Base-by-base conservation (phyloP, 495 filamentous ascomycete species). In the Trichocladium antarcticum region DNA sequence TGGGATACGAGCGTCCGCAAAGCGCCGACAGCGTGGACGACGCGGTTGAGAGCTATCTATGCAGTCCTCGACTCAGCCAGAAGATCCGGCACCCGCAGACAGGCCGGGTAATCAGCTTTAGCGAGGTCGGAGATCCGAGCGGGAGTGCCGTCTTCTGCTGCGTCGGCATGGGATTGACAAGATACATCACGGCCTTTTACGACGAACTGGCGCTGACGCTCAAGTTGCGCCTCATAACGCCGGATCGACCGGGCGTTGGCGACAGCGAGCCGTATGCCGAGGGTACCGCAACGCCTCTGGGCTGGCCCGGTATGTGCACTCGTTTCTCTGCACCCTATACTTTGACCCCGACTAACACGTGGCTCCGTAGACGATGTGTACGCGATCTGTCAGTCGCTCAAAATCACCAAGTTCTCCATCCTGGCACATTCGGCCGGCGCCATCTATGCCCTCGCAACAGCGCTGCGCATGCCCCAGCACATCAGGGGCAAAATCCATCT, bases 341-440 rank as follows among this genome's bases (percentile, higher is more conserved):
- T 3, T 10, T 34, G 0, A 6, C 9, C 22, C 5, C 12, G 16
- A 32, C 50, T 57, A 49, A 57, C 49, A 47, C 54, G 49, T 40
- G 10, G 0, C 31, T 41, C 27, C 47, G 7, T 51, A 86, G 92
- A 99, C 68, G 92, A 99, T 66, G 88, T 99, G 44, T 82, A 89
- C 16, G 86, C 88, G 45, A 94, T 97, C 27, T 99, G 92, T 68
- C 87, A 95, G 57, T 70, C 84, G 31, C 75, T 97, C 42, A 88
- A 87, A 57, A 92, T 99, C 51, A 92, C 82, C 17, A 95, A 95
- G 53, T 97, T 99, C 65, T 96, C 89, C 14, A 87, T 99, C 28
- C 75, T 99, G 6, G 92, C 93, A n/a, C 92, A 99, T 62, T 95
- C 89, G 9, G 92, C 92, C 9, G 92, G 92, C 19, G 93, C 92